Base-by-base conservation (phyloP, 148 eudicot species). In the Cornus suecica region DNA sequence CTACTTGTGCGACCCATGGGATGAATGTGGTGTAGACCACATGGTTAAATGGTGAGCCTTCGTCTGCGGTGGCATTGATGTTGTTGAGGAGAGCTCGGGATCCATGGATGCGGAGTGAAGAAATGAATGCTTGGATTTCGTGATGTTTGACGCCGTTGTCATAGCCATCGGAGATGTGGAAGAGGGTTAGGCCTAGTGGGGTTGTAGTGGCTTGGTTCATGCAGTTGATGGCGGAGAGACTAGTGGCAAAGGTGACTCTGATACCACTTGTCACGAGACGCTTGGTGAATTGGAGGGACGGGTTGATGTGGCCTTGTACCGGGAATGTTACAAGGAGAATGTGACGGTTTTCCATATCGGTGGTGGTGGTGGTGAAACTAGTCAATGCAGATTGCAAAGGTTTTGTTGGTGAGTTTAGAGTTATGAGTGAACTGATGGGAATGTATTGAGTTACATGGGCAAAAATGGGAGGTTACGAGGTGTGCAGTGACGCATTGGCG, bases 291-390 rank as follows among this genome's bases (percentile, higher is more conserved):
- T 85, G 87, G 66, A 88, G 77, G 22, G 82, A 65, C n/a, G 91
- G 88, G 73, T 88, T 88, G 68, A 86, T 75, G 67, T 86, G 88
- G 75, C 91, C 85, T 81, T 85, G 91, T 22, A 72, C 74, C 0
- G 83, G 75, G 48, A 73, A 66, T 8, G 62, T 61, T 48, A 78
- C 24, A 23, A 86, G 37, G 26, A 86, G 83, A 51, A 83, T 62
- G 65, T 83, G 89, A 34, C 34, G 79, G 25, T 42, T 25, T n/a
- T 64, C 51, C 79, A 73, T 65, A 8, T 3, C 14, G 18, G 37
- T 32, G 7, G 37, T 45, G 52, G 52, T 45, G 52, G 52, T 45
- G 52, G 6, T 32, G 37, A 32, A 32, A 32, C 7, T 32, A 32
- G 37, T 32, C 37, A 32, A 32, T 32, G 37, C 37, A 32, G 7